A percentile compares a stretch with the other conserved stretches of the same genome.
Conservation (phyloP, 495 filamentous ascomycete genomes). For the Thermochaetoides thermophila region DNA sequence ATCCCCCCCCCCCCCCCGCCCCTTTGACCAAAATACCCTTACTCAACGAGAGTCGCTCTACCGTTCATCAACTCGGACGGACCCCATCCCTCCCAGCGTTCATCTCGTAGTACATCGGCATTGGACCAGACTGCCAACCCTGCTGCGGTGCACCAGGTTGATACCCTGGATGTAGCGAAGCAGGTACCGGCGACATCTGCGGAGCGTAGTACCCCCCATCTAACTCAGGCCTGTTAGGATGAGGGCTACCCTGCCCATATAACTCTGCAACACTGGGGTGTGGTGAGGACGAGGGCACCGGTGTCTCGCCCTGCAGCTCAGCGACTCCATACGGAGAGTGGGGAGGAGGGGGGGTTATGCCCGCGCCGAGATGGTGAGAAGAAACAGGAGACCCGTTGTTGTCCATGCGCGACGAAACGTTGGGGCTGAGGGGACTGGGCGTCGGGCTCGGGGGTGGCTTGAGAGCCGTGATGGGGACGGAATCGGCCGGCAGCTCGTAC, state of each 20-base stretch:
- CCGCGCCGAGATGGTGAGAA: too few species aligned
- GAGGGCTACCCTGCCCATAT: not conserved
- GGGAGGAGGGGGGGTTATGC: too few species aligned
- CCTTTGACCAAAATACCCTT: not conserved
- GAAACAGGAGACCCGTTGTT: slow-evolving; percentile 28
- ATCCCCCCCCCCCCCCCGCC: not conserved
- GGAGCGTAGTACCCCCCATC: slow-evolving; percentile 5
- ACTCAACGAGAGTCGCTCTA: not conserved
- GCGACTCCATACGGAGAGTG: slow-evolving; percentile 9
- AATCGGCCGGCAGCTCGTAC: slow-evolving; percentile 20
- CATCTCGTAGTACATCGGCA: slow-evolving; percentile 25
- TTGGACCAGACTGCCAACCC: slow-evolving; percentile 27
- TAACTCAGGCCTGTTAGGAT: slow-evolving; percentile 13
- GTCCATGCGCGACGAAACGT: slow-evolving; percentile 5
- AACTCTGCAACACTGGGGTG: slow-evolving; percentile 2
- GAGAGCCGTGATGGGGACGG: slow-evolving; percentile 5
- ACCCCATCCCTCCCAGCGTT: slow-evolving; percentile 11
- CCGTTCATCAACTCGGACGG: slow-evolving; percentile 1
- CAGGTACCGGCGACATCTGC: not conserved
- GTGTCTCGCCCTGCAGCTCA: slow-evolving; percentile 3
- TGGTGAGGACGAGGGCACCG: not conserved
- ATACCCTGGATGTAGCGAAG: not conserved
- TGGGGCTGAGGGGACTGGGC: slow-evolving; percentile 16
- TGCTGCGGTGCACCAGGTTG: not conserved
- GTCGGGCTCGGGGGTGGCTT: slow-evolving; percentile 15